Conservation (phyloP, 2,329 filamentous ascomycete genomes). For the Zasmidium angulare region DNA sequence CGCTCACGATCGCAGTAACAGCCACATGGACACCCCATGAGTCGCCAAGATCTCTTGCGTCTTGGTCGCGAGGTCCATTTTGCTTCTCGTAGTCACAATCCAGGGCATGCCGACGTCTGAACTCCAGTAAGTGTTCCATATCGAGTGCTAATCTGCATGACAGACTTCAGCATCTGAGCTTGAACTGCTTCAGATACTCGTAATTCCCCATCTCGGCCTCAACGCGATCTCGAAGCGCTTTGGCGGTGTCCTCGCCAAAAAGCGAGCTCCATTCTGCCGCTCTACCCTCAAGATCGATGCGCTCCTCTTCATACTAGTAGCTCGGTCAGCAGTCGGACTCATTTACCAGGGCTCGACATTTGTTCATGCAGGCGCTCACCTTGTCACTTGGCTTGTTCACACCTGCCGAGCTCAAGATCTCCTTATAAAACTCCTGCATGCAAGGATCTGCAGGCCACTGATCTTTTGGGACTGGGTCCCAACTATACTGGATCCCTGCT, state of each 20-base stretch:
- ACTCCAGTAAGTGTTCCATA: no score
- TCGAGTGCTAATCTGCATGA: no score
- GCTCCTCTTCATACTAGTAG: neutral
- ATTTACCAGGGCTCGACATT: neutral
- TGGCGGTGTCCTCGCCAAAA: slow-evolving; percentile 14
- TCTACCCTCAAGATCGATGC: slow-evolving; percentile 13
- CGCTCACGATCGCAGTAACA: no score
- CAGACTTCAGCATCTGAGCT: neutral
- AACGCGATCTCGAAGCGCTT: slow-evolving; percentile 9
- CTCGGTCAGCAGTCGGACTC: neutral
- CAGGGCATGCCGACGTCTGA: no score
- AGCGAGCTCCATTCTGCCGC: slow-evolving; percentile 13
- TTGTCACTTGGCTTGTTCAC: slow-evolving; percentile 6
- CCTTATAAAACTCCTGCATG: slow-evolving; percentile 9
- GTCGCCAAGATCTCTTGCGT: no score
- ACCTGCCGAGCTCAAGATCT: slow-evolving; percentile 9
- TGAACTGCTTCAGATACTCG: slow-evolving; percentile 14
- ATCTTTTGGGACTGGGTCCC: slow-evolving; percentile 10
- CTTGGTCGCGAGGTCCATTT: no score
- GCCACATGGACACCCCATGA: no score
- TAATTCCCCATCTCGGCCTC: slow-evolving; percentile 17
- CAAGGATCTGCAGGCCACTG: slow-evolving; percentile 10
- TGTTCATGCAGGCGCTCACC: neutral
- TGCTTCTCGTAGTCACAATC: no score
- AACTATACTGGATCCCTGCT: slow-evolving; percentile 13